Evolutionary conservation across 768 basidiomycete species (phyloP), one percentile per base, ranked within the genome.

Genomic region (Rhodotorula kratochvilovae): DNA sequence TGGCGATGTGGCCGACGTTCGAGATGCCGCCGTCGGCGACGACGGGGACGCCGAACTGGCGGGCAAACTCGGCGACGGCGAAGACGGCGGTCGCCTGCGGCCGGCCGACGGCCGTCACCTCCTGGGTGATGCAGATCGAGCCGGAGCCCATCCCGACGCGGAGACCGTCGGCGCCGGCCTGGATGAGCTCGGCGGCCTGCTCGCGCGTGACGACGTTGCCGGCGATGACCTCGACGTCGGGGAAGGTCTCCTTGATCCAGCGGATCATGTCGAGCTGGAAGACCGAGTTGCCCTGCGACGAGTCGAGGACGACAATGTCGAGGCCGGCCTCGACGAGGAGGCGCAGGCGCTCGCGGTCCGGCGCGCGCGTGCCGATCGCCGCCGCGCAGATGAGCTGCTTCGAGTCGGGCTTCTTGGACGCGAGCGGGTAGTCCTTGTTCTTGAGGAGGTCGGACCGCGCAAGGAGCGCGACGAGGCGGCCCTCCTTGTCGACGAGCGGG

Each of bases 71-170:
- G 36, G 94, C 87, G 21, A 98, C 95, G 54, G 90, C 88, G 79
- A 90, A 90, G n/a, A 98, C 92, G n/a, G 95, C 95, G 0, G 93
- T 93, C 4, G 94, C 96, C 81, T 99, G 96, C 1, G 95, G 96
- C 25, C 96, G 87, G 23, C 96, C 96, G 62, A 98, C 95, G 17
- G 96, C 96, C 91, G 97, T 98, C 77, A 99, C 90, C 79, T 98
- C 96, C 81, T 99, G 96, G 12, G 96, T 99, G 82, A 99, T 99
- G 80, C 96, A 99, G 79, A 99, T 99, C 11, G 92, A 95, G 16
- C 96, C 96, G 15, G 89, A 91, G 48, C 96, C 96, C 96, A 99
- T 99, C 53, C 96, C 96, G 48, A 99, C 85, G 33, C 92, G 89
- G 19, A 98, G 85, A n/a, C 85, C 95, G 77, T 99, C 96, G 6